Evolutionary conservation across 1,284 basidiomycete species (phyloP).

Genomic region (Sporisorium graminicola): DNA sequence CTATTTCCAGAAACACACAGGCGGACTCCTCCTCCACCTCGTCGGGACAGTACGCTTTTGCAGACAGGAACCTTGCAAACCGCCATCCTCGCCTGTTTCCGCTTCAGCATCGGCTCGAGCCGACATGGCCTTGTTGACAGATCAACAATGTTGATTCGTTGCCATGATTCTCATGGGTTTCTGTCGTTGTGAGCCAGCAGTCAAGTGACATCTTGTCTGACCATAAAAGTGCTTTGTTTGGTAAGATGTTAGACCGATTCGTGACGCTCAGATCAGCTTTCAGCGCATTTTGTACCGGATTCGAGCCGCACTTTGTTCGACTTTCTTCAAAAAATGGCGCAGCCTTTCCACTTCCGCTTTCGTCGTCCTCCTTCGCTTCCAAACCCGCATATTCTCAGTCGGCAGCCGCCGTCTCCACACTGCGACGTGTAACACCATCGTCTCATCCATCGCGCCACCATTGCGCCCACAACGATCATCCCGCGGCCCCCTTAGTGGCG

Average conservation of each 20-base stretch:
- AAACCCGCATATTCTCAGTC: neutral
- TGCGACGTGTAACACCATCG: neutral
- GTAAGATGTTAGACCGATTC: neutral
- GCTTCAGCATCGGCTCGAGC: neutral
- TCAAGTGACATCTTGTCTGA: neutral
- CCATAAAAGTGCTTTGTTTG: neutral
- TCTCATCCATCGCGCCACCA: neutral
- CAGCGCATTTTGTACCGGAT: neutral
- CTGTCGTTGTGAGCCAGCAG: neutral
- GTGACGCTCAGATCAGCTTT: slow-evolving; percentile 12
- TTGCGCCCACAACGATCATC: neutral
- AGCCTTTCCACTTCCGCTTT: slow-evolving; percentile 1
- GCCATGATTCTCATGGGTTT: neutral
- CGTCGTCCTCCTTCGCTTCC: neutral
- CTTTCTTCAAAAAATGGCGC: slow-evolving; percentile 13
- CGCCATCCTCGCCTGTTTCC: neutral
- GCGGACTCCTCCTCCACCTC: neutral
- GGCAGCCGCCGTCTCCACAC: neutral
- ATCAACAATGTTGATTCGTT: too few relatives aligned
- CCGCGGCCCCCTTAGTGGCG: neutral
- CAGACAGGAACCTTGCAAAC: neutral
- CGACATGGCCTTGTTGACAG: neutral
- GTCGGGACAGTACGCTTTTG: neutral
- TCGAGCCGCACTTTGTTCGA: neutral
- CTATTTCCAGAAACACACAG: neutral